Conservation (phyloP, 306 rosid species). For the Ceratonia siliqua region DNA sequence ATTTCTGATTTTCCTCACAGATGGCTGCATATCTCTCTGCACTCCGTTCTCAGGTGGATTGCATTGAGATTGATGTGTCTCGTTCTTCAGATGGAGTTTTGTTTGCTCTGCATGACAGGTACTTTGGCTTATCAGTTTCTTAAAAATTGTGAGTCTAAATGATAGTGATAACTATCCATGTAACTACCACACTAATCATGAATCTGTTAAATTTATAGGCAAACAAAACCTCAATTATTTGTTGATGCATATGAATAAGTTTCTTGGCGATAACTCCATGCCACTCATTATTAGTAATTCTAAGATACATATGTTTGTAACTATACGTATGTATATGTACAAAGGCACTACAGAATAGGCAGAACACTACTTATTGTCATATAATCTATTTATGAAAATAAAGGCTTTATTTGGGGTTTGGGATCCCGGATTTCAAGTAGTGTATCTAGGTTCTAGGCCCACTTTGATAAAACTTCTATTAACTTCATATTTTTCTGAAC, state of each 20-base stretch:
- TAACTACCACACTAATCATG: not conserved
- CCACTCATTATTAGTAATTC: not conserved
- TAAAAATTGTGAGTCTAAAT: not conserved
- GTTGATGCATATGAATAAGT: not conserved
- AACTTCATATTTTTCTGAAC: not conserved
- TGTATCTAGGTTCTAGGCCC: not conserved
- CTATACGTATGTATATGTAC: no score
- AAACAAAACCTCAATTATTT: not conserved
- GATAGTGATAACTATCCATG: not conserved
- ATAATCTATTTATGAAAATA: not conserved
- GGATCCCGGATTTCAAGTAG: not conserved
- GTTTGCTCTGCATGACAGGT: conserved; percentile 95
- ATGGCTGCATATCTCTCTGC: conserved; percentile 74
- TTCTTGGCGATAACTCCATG: not conserved
- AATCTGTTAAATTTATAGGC: not conserved
- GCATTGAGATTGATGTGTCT: conserved; percentile 91
- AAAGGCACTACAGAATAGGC: not conserved
- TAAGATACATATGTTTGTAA: not conserved
- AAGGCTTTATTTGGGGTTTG: not conserved
- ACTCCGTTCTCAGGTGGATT: conserved; percentile 66
- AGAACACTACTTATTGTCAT: not conserved
- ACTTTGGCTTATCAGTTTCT: conserved; percentile 9
- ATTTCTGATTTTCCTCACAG: conserved; percentile 36
- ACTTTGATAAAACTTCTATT: not conserved
- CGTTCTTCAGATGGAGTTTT: conserved; percentile 82